These are phyloP conservation scores for Tilletiopsis washingtonensis DNA, from an alignment of 1,284 basidiomycete genomes.

Conservation along the genomic window DNA sequence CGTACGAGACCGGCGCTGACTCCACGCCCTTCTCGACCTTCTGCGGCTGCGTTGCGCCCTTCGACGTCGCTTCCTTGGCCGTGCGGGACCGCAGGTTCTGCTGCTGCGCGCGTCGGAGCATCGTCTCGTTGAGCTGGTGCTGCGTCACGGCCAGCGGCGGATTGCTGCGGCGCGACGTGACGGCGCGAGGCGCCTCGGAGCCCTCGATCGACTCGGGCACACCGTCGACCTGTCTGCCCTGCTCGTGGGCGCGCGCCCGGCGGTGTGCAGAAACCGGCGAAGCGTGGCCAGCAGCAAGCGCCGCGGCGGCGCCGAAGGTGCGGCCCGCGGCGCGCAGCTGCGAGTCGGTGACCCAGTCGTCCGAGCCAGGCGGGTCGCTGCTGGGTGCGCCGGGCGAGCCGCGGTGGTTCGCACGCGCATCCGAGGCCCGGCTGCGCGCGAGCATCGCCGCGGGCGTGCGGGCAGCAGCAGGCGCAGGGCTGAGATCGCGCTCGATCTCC, in stretches of 20 bases:
- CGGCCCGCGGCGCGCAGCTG: neutral
- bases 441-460: too few relatives aligned
- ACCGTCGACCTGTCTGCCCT: neutral
- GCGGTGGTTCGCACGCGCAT: too few relatives aligned
- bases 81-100: slow-evolving; percentile 20
- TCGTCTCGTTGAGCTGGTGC: slow-evolving; percentile 27
- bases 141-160: slow-evolving; percentile 20
- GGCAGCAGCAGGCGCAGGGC: too few relatives aligned
- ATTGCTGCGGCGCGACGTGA: neutral
- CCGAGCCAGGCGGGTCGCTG: neutral
- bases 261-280: too few relatives aligned
- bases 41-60: neutral
- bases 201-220: neutral
- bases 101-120: slow-evolving; percentile 23
- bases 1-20: too few relatives aligned
- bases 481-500: too few relatives aligned
- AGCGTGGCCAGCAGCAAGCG: too few relatives aligned
- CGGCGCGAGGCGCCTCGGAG: neutral
- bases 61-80: too few relatives aligned
- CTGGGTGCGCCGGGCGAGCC: too few relatives aligned
- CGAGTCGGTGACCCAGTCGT: neutral
- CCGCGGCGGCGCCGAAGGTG: neutral
- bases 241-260: neutral
- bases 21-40: neutral
- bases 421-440: too few relatives aligned